Percentiles rank a stretch among this genome's conserved stretches.
These are phyloP conservation scores for Aspergillus sp. DNA, from an alignment of 2,329 filamentous ascomycete genomes.

Conservation along the genomic window DNA sequence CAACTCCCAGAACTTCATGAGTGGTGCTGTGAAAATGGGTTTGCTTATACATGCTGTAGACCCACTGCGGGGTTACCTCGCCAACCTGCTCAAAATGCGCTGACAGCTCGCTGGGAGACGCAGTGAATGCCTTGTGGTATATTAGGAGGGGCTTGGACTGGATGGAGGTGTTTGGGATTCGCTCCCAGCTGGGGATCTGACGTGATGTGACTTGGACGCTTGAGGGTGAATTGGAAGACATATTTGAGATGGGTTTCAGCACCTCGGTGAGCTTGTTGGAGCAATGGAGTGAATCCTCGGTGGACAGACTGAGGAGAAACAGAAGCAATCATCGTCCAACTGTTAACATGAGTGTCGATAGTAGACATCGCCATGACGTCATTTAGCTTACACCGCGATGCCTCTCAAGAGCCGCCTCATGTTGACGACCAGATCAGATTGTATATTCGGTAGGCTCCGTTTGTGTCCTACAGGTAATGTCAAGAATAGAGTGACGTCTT, in stretches of 20 bases:
- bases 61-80: slow-evolving; percentile 63
- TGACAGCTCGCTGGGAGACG: slow-evolving; percentile 53
- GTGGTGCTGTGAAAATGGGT: slow-evolving; percentile 67
- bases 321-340: neutral
- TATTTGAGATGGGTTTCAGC: slow-evolving; percentile 5
- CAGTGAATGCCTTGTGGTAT: slow-evolving; percentile 60
- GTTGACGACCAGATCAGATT: too few relatives aligned
- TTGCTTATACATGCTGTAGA: slow-evolving; percentile 65
- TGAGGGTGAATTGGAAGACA: slow-evolving; percentile 44
- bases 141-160: slow-evolving; percentile 63
- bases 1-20: slow-evolving; percentile 65
- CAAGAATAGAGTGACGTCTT: too few relatives aligned
- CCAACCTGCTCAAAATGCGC: slow-evolving; percentile 52
- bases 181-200: slow-evolving; percentile 56
- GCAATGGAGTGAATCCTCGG: neutral
- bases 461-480: too few relatives aligned
- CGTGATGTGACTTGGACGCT: slow-evolving; percentile 57
- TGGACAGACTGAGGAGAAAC: neutral
- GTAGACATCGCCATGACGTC: slow-evolving; percentile 1
- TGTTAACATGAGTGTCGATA: neutral
- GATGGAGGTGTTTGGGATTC: slow-evolving; percentile 64
- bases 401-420: neutral
- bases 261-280: neutral
- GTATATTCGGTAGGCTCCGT: too few relatives aligned
- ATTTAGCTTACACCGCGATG: neutral